Conservation (phyloP, 768 basidiomycete species). For the Auriscalpium vulgare region DNA sequence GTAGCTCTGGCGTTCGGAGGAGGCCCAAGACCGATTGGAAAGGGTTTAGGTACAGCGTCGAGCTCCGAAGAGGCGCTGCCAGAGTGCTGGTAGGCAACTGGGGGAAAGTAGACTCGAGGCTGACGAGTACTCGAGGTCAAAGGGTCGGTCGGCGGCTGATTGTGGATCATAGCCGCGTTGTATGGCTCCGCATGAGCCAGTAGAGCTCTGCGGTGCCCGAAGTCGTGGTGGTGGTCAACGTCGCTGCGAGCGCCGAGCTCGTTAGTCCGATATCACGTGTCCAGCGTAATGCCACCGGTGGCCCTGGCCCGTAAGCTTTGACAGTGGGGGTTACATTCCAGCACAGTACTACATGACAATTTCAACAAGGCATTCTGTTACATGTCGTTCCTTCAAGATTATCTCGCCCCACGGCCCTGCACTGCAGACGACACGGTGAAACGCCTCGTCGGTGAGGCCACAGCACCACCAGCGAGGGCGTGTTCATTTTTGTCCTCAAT, state of each 20-base stretch:
- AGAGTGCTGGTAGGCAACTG: slow-evolving; percentile 9
- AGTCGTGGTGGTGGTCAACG: neutral
- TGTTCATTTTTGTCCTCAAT: slow-evolving; percentile 10
- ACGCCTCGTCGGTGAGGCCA: no score
- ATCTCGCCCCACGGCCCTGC: no score
- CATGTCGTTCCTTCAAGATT: no score
- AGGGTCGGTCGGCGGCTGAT: slow-evolving; percentile 19
- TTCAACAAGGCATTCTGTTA: no score
- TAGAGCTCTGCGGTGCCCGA: neutral
- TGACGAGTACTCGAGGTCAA: slow-evolving; percentile 16
- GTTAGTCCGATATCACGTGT: neutral
- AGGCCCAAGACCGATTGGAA: slow-evolving; percentile 20
- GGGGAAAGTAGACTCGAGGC: slow-evolving; percentile 28
- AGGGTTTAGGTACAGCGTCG: slow-evolving; percentile 8
- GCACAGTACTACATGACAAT: no score
- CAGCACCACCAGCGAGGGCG: neutral
- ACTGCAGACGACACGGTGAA: no score
- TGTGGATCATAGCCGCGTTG: slow-evolving; percentile 18
- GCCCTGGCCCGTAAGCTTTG: no score
- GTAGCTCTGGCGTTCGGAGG: slow-evolving; percentile 16
- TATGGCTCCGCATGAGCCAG: neutral
- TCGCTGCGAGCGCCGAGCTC: no score
- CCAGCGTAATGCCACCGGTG: no score
- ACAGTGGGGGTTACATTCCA: no score
- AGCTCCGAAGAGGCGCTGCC: neutral